These are phyloP conservation scores for Ophiostoma montium DNA, from an alignment of 2,329 filamentous ascomycete genomes.

Conservation along the genomic window DNA sequence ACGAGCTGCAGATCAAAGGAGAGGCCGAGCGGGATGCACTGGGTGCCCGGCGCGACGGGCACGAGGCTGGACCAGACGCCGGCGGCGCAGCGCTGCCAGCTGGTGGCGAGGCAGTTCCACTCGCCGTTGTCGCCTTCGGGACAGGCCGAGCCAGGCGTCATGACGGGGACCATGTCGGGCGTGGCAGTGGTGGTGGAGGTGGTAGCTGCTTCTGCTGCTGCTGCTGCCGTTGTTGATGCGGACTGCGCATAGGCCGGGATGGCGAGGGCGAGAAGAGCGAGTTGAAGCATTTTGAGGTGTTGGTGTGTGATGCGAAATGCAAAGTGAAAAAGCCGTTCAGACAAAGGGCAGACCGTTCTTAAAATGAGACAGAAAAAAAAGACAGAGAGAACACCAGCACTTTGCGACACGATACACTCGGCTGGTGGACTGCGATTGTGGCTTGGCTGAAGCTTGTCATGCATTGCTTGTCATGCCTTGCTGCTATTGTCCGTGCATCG, in stretches of 20 bases:
- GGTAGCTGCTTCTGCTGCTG: background rate
- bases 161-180: background rate
- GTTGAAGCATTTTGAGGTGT: background rate
- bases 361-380: no score
- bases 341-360: no score
- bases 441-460: background rate
- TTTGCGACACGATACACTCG: no score
- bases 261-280: background rate
- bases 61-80: constrained; percentile 33
- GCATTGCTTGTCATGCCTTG: background rate
- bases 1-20: constrained; percentile 23
- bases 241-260: background rate
- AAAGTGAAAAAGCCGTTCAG: no score
- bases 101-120: constrained; percentile 38
- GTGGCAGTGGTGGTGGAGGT: background rate
- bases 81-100: constrained; percentile 35
- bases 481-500: background rate
- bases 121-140: constrained; percentile 29
- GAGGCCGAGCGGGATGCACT: constrained; percentile 29
- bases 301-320: no score
- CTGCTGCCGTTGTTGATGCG: background rate
- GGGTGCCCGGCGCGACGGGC: constrained; percentile 29
- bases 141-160: constrained; percentile 24
- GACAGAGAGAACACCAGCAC: no score
- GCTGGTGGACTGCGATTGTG: background rate